A percentile compares a stretch with the other conserved stretches of the same genome.
Evolutionary conservation across 1,284 basidiomycete genomes (phyloP).

Genomic region (Cryptococcus neoformans): DNA sequence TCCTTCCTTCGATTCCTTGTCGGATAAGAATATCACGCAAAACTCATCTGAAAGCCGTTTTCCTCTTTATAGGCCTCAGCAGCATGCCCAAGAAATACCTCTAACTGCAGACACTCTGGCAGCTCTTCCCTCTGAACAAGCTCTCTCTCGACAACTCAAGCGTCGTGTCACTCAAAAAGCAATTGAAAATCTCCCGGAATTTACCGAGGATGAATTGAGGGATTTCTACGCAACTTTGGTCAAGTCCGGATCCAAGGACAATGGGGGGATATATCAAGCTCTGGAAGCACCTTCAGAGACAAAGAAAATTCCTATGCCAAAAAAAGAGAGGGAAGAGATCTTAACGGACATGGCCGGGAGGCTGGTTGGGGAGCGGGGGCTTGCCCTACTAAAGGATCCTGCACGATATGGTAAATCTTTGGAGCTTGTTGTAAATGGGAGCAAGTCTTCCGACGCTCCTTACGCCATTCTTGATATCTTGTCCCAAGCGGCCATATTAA

Average conservation of each 20-base stretch:
- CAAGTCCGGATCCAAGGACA: constrained; percentile 14
- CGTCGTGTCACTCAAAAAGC: constrained; percentile 15
- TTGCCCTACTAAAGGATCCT: neutral
- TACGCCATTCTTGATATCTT: constrained; percentile 1
- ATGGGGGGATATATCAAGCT: neutral
- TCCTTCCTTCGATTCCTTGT: neutral
- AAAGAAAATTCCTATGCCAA: neutral
- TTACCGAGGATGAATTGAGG: constrained; percentile 27
- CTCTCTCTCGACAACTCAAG: constrained; percentile 20
- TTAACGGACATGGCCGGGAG: constrained; percentile 3
- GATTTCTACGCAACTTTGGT: constrained; percentile 34
- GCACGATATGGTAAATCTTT: neutral
- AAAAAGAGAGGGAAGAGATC: constrained; percentile 5
- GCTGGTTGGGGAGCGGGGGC: neutral
- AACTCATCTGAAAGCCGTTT: neutral
- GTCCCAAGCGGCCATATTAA: neutral
- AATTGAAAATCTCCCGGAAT: constrained; percentile 17
- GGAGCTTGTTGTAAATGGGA: neutral
- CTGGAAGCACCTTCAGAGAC: constrained; percentile 1
- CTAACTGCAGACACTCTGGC: constrained; percentile 8
- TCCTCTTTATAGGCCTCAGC: constrained; percentile 15
- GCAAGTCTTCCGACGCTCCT: neutral
- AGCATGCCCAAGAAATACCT: constrained; percentile 2
- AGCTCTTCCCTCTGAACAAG: constrained; percentile 18
- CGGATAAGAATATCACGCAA: neutral